A percentile compares a stretch with the other conserved stretches of the same genome.
Evolutionary conservation across 2,329 filamentous ascomycete genomes (phyloP).

Genomic region (Xylariaceae sp.): DNA sequence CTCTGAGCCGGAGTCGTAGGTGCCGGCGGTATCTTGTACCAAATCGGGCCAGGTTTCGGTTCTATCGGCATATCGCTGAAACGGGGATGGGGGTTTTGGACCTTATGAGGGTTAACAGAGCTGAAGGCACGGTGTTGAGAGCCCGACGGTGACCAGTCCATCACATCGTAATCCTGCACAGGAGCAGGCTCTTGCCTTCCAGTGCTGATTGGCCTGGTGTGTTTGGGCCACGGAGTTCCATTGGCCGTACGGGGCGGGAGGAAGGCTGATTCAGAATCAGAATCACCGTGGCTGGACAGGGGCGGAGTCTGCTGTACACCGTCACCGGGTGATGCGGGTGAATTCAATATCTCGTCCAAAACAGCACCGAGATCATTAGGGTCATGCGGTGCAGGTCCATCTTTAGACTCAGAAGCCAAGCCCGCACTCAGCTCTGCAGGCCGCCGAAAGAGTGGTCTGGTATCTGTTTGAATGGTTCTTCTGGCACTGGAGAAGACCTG

Average conservation of each 20-base stretch:
- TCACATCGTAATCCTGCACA: slow-evolving; percentile 48
- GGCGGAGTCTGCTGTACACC: no score
- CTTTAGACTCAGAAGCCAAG: slow-evolving; percentile 19
- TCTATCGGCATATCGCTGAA: slow-evolving; percentile 44
- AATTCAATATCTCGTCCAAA: slow-evolving; percentile 27
- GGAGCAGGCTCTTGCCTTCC: slow-evolving; percentile 14
- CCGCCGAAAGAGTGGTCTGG: slow-evolving; percentile 47
- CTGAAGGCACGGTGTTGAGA: slow-evolving; percentile 53
- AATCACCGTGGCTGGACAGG: background rate
- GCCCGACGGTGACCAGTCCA: slow-evolving; percentile 68
- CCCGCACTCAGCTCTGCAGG: slow-evolving; percentile 21
- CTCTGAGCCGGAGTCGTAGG: slow-evolving; percentile 61
- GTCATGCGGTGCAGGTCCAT: slow-evolving; percentile 29
- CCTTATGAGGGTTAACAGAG: slow-evolving; percentile 35
- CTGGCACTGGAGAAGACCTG: slow-evolving; percentile 42
- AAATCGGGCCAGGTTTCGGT: slow-evolving; percentile 52
- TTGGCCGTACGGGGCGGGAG: background rate
- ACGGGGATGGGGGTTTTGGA: slow-evolving; percentile 37
- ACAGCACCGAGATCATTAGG: slow-evolving; percentile 23
- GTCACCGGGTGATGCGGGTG: slow-evolving; percentile 4
- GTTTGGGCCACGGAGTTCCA: background rate
- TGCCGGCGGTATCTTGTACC: slow-evolving; percentile 64
- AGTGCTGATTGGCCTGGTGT: background rate
- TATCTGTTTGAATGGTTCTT: slow-evolving; percentile 49
- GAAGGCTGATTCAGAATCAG: background rate